Percentiles rank a stretch among this genome's conserved stretches.
These are phyloP conservation scores for Exophiala aquamarina DNA, from an alignment of 2,329 filamentous ascomycete genomes.

Conservation along the genomic window DNA sequence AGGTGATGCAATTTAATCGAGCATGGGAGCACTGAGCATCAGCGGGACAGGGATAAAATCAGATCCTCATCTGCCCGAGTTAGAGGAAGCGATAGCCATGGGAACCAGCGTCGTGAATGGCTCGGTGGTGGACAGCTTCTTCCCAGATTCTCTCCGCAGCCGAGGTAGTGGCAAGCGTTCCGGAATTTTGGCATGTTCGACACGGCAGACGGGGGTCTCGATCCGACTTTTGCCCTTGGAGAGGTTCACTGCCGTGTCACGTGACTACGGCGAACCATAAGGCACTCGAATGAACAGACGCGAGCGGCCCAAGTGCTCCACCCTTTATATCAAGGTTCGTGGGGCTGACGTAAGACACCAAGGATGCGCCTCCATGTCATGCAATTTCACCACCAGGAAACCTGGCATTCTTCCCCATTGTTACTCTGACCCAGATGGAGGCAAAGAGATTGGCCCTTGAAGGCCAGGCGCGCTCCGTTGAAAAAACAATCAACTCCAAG, in stretches of 20 bases:
- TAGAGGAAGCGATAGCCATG: neutral
- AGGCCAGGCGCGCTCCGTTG: slow-evolving; percentile 19
- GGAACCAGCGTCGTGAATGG: neutral
- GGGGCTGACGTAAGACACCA: no score
- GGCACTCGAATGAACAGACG: no score
- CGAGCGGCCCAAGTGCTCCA: no score
- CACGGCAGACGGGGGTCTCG: no score
- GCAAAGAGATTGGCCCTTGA: slow-evolving; percentile 17
- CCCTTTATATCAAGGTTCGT: no score
- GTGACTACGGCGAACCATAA: no score
- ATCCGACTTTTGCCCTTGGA: neutral
- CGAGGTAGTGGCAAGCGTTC: slow-evolving; percentile 13
- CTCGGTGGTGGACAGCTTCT: neutral
- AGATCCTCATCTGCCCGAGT: slow-evolving; percentile 21
- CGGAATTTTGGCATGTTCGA: neutral
- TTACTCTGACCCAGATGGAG: slow-evolving; percentile 10
- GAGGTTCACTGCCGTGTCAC: no score
- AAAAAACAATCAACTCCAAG: slow-evolving; percentile 15
- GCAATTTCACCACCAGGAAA: no score
- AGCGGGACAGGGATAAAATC: slow-evolving; percentile 4
- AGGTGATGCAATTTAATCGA: neutral
- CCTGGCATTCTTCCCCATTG: no score
- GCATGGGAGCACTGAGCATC: no score
- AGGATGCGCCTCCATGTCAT: no score
- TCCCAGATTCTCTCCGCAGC: slow-evolving; percentile 8